Base-by-base conservation (phyloP, 257 asterid genomes). In the Solanum habrochaites region DNA sequence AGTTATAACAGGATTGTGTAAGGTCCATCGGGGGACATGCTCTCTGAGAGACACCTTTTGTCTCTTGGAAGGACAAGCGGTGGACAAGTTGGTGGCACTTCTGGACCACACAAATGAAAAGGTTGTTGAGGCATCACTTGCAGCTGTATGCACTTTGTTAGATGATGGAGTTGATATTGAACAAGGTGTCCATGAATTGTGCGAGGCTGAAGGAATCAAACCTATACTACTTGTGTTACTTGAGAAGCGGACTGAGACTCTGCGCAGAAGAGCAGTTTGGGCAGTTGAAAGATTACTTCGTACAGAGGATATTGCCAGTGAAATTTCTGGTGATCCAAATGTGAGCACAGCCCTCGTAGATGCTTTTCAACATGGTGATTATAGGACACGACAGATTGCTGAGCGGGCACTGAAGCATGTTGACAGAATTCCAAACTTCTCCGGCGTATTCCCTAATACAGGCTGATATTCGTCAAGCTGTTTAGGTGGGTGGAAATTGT, bases 51-150 rank as follows among this genome's bases (percentile, higher is more conserved):
- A 94, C 62, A 91, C 97, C 13, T 97, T 95, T 67, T 97, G 98
- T 89, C 90, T 97, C 78, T 86, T 94, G 86, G 97, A 93, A 92
- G 98, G 99, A 47, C 96, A 92, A 72, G 99, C 98, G 2, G 94
- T 95, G 25, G 96, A 91, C 88, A 95, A 93, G 91, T 42, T 97
- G 83, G 96, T 94, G 70, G 96, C 97, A 75, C 95, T 97, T 70
- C 90, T 94, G 70, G 99, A 97, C 91, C 99, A 95, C 89, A 93
- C 91, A 7, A 95, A 92, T 32, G 99, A 94, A 69, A 91, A 88
- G 74, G 98, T 97, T 72, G 96, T 97, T 27, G 99, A 97, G 91
- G 97, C 98, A 2, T 93, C 99, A 3, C 95, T 97, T 31, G 98
- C 98, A 58, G 99, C 98, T 45, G 87, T 97, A 29, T 93, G 95